These are phyloP conservation scores for Apodospora peruviana DNA, from an alignment of 495 filamentous ascomycete genomes.

Conservation along the genomic window DNA sequence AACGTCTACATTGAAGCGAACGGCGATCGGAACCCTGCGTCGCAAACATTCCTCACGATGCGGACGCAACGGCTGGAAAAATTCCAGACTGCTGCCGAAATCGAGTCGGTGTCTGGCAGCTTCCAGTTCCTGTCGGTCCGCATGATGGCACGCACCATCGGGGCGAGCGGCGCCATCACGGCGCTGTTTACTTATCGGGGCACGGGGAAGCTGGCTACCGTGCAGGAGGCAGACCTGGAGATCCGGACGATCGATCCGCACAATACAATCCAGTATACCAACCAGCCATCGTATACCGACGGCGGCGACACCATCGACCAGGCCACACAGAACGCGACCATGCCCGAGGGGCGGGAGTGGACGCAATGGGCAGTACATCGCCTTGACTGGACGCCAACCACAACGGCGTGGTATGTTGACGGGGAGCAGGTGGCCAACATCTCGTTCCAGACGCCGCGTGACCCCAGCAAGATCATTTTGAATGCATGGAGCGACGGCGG, in stretches of 20 bases:
- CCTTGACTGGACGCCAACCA: slow-evolving; percentile 61
- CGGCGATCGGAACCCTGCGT: slow-evolving; percentile 24
- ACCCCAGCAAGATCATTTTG: slow-evolving; percentile 55
- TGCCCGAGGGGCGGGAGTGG: slow-evolving; percentile 48
- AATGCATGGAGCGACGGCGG: slow-evolving; percentile 78
- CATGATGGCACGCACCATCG: slow-evolving; percentile 50
- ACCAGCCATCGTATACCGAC: slow-evolving; percentile 55
- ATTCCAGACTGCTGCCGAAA: slow-evolving; percentile 60
- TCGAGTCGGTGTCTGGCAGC: slow-evolving; percentile 49
- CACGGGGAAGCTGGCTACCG: slow-evolving; percentile 25
- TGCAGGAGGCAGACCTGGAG: slow-evolving; percentile 75
- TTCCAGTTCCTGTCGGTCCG: slow-evolving; percentile 59
- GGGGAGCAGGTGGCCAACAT: slow-evolving; percentile 50
- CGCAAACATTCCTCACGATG: slow-evolving; percentile 54
- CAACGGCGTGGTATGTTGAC: slow-evolving; percentile 66
- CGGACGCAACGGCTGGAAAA: slow-evolving; percentile 50
- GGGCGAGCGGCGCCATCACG: slow-evolving; percentile 55
- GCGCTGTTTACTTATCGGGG: slow-evolving; percentile 64
- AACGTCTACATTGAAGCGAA: slow-evolving; percentile 59
- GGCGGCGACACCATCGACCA: slow-evolving; percentile 39
- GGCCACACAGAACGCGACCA: slow-evolving; percentile 42
- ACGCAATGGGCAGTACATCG: slow-evolving; percentile 65
- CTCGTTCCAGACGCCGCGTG: slow-evolving; percentile 55
- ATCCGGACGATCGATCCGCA: slow-evolving; percentile 57
- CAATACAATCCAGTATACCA: slow-evolving; percentile 61